A percentile compares a stretch with the other conserved stretches of the same genome.
Conservation (phyloP, 352 stramenopile genomes). For the Halophytophthora polymorphica region DNA sequence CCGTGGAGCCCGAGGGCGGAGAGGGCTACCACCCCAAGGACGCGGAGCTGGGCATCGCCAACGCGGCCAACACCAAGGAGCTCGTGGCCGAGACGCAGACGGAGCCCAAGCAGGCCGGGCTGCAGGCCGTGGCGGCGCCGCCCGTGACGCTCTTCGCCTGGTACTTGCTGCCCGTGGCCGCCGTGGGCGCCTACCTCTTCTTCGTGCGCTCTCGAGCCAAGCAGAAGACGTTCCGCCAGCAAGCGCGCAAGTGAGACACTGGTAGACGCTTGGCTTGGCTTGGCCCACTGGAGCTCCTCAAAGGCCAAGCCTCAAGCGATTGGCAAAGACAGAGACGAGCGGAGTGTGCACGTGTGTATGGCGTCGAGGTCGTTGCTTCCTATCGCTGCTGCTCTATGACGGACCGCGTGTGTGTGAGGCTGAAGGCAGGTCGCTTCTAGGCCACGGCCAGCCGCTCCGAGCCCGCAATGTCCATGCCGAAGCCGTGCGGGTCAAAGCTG, state of each 20-base stretch:
- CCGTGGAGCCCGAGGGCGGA: slow-evolving; percentile 27
- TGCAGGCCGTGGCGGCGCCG: slow-evolving; percentile 47
- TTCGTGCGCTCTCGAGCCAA: slow-evolving; percentile 54
- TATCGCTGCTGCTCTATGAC: too few species aligned
- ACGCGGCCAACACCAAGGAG: slow-evolving; percentile 54
- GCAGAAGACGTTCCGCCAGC: slow-evolving; percentile 34
- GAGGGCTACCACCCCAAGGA: slow-evolving; percentile 61
- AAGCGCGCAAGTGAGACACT: slow-evolving; percentile 23
- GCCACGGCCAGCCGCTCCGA: slow-evolving; percentile 24
- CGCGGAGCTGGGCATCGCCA: slow-evolving; percentile 59
- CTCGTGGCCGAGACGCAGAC: slow-evolving; percentile 33
- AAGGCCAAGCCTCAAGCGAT: too few species aligned
- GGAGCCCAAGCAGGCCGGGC: slow-evolving; percentile 33
- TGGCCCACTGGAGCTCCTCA: too few species aligned
- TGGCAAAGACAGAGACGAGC: too few species aligned
- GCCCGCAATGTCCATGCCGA: slow-evolving; percentile 47
- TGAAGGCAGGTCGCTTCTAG: not conserved
- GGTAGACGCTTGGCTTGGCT: not conserved
- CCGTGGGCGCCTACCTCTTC: slow-evolving; percentile 63
- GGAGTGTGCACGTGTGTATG: not conserved
- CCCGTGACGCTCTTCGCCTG: slow-evolving; percentile 72
- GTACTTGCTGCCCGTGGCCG: slow-evolving; percentile 72
- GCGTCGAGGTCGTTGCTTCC: not conserved
- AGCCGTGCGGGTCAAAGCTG: slow-evolving; percentile 63
- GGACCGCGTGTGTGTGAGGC: not conserved